Base-by-base conservation (phyloP, 805 yeast genomes). In the Candida yuanshanica region DNA sequence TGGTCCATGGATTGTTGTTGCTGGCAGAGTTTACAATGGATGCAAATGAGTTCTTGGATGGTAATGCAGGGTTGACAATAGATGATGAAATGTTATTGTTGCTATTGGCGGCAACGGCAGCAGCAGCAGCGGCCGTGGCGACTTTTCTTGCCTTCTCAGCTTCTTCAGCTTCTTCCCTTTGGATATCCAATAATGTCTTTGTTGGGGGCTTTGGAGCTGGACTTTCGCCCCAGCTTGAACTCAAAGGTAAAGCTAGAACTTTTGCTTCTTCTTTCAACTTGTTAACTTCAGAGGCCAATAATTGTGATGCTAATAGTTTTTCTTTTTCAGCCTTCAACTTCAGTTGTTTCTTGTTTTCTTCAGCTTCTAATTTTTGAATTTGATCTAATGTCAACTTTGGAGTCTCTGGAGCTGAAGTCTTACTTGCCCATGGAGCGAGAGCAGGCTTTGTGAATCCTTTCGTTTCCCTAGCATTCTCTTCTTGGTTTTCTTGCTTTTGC, bases 151-250 rank as follows among this genome's bases (percentile, higher is more conserved):
- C 43, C 17, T 40, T 38, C 25, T 42, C 52, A 37, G 61, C 55
- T 21, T 64, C 64, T 26, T 59, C 62, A 7, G 60, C 73, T 57
- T 78, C 82, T 59, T 79, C 85, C 44, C 62, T 70, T 53, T 78
- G 83, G 45, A 80, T 79, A 41, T 80, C 84, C 11, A 77, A 79
- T 41, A 80, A 64, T 0, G 83, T 69, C 55, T 74, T 75, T 25
- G 62, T 60, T 24, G 75, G 72, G 12, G 55, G 54, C 3, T 56
- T 36, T 2, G 58, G 21, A 6, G 57, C 37, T 18, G 54, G 48
- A 17, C 52, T 31, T 12, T 48, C 29, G 22, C 69, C 73, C 74
- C 74, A 69, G 4, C 69, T 60, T 2, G 68, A 59, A 23, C 63
- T 49, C 7, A 55, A 50, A 34, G 68, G 57, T 37, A 64, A 56